phyloP scores from a whole-genome alignment of 2,329 filamentous ascomycete genomes.

The Bertia moriformis region DNA sequence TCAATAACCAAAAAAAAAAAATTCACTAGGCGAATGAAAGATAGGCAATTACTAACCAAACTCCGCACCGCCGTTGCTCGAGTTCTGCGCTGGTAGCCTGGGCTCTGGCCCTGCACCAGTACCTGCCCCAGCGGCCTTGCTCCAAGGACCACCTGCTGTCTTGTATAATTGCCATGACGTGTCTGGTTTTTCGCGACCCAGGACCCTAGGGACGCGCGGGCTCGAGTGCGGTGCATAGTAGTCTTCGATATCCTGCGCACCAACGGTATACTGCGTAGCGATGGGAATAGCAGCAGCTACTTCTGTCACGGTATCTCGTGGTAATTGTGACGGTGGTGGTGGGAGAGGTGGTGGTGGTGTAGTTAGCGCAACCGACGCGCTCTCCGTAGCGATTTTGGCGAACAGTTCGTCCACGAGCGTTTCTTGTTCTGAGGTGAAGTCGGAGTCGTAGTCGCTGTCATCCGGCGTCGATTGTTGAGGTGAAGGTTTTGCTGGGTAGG shows the following conservation, averaged over 20 bases:
- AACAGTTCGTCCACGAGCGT: slow-evolving; percentile 31
- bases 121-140: not conserved
- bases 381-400: slow-evolving; percentile 21
- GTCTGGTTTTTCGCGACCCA: slow-evolving; percentile 16
- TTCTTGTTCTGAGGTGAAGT: slow-evolving; percentile 37
- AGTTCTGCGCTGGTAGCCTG: not conserved
- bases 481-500: not conserved
- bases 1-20: slow-evolving; percentile 1
- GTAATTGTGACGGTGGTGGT: too few species aligned
- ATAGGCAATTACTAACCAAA: not conserved
- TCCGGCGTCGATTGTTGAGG: slow-evolving; percentile 3
- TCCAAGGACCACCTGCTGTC: slow-evolving; percentile 2
- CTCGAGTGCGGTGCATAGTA: slow-evolving; percentile 15
- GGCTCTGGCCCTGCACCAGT: not conserved
- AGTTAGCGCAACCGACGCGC: slow-evolving; percentile 3
- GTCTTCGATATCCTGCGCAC: slow-evolving; percentile 28
- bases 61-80: not conserved
- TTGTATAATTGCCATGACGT: slow-evolving; percentile 9
- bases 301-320: too few species aligned
- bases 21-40: not conserved
- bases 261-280: too few species aligned
- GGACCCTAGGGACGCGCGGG: slow-evolving; percentile 17
- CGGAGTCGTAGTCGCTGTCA: slow-evolving; percentile 41
- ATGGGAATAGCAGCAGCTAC: not conserved
- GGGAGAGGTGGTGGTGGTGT: too few species aligned